Evolutionary conservation across 768 basidiomycete species (phyloP).

Genomic region (Boletus barrowsii): DNA sequence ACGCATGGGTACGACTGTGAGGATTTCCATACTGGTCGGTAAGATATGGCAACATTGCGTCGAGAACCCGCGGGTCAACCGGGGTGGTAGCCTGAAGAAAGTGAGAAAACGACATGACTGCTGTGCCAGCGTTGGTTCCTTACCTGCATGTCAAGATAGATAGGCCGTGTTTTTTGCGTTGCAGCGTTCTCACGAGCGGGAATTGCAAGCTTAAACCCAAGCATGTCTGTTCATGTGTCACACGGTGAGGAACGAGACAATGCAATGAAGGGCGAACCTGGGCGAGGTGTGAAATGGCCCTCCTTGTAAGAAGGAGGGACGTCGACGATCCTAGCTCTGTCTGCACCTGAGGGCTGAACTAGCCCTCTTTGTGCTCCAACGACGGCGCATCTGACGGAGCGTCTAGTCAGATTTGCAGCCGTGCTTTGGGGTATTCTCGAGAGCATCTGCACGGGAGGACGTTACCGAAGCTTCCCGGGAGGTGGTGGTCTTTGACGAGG

Average conservation of each 20-base stretch:
- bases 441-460: constrained; percentile 43
- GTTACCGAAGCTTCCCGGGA: constrained; percentile 3
- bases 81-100: constrained; percentile 85
- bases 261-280: constrained; percentile 44
- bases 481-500: constrained; percentile 10
- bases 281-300: constrained; percentile 63
- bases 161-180: constrained; percentile 72
- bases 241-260: neutral
- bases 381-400: constrained; percentile 21
- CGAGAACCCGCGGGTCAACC: constrained; percentile 93
- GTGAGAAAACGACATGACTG: constrained; percentile 5
- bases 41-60: constrained; percentile 93
- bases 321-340: constrained; percentile 80
- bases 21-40: constrained; percentile 98
- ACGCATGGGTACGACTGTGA: constrained; percentile 96
- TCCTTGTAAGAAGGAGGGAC: constrained; percentile 72
- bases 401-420: constrained; percentile 24
- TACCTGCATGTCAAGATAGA: constrained; percentile 98
- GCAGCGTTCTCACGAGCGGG: constrained; percentile 56
- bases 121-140: constrained; percentile 18
- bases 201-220: constrained; percentile 79
- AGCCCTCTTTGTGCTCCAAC: constrained; percentile 49
- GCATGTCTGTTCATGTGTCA: constrained; percentile 61
- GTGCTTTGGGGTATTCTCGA: constrained; percentile 49
- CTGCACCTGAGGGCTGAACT: constrained; percentile 80